Conservation (phyloP, 371 early-diverging fungal genomes). For the Rhizopus arrhizus region DNA sequence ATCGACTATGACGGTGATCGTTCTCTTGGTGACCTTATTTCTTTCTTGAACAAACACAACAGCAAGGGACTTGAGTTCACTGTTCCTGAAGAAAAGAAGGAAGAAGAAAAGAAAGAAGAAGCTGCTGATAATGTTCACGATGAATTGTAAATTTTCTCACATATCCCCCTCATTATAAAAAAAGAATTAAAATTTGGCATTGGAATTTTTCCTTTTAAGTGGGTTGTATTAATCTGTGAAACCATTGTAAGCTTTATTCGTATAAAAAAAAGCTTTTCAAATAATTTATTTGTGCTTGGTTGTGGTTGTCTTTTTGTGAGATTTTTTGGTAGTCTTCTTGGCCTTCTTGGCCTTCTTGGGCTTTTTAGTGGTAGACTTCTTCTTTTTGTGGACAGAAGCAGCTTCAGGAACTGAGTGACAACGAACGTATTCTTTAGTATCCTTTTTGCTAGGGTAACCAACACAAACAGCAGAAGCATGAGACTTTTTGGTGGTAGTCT, state of each 20-base stretch:
- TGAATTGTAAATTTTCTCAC: constrained; percentile 59
- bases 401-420: constrained; percentile 22
- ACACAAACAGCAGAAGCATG: constrained; percentile 21
- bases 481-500: constrained; percentile 5
- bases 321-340: constrained; percentile 17
- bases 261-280: constrained; percentile 1
- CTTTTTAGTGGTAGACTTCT: constrained; percentile 4
- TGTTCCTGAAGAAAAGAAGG: constrained; percentile 13
- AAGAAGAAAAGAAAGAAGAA: constrained; percentile 38
- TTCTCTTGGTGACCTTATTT: constrained; percentile 69
- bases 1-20: constrained; percentile 89
- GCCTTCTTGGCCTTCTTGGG: constrained; percentile 19
- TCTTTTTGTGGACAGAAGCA: constrained; percentile 7
- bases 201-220: not conserved
- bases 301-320: constrained; percentile 16
- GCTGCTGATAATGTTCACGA: constrained; percentile 56
- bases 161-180: constrained; percentile 1
- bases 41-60: constrained; percentile 75
- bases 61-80: constrained; percentile 40
- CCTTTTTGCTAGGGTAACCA: constrained; percentile 16
- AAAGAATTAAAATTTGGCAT: not conserved
- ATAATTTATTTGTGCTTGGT: constrained; percentile 7
- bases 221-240: not conserved
- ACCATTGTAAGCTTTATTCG: not conserved
- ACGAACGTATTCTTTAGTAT: constrained; percentile 14